Conservation (phyloP, 257 asterid genomes). For the Solanum etuberosum region DNA sequence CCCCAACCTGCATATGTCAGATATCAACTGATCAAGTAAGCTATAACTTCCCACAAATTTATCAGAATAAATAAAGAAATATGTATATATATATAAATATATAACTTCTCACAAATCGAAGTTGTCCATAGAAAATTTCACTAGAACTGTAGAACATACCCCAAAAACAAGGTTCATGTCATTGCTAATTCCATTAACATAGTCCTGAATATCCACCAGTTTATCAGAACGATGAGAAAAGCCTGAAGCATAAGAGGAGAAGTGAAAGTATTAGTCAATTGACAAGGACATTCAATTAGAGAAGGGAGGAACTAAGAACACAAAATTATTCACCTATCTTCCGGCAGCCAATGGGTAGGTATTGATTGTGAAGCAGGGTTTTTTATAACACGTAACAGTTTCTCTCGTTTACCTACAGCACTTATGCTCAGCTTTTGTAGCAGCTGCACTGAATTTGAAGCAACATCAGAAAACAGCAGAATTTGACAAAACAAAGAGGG, state of each 20-base stretch:
- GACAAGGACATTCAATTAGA: neutral
- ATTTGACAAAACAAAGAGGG: neutral
- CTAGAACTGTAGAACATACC: slow-evolving; percentile 27
- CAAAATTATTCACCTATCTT: slow-evolving; percentile 47
- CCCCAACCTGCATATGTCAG: slow-evolving; percentile 51
- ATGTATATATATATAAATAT: no score
- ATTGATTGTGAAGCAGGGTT: slow-evolving; percentile 72
- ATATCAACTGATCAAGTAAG: neutral
- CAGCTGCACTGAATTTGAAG: slow-evolving; percentile 54
- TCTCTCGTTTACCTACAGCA: slow-evolving; percentile 60
- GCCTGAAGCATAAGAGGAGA: slow-evolving; percentile 27
- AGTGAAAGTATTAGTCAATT: neutral
- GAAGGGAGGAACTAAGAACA: neutral
- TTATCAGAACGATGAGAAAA: slow-evolving; percentile 87
- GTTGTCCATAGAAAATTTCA: neutral
- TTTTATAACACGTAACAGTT: slow-evolving; percentile 58
- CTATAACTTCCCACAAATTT: neutral
- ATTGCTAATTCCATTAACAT: slow-evolving; percentile 35
- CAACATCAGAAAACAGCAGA: neutral
- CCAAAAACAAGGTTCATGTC: slow-evolving; percentile 67
- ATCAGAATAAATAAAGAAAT: no score
- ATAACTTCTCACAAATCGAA: neutral
- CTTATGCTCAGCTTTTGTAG: slow-evolving; percentile 60
- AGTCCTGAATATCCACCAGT: slow-evolving; percentile 54
- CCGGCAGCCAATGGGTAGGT: slow-evolving; percentile 56